Conservation (phyloP, 805 yeast species). For the Barnettozyma sucrosica region DNA sequence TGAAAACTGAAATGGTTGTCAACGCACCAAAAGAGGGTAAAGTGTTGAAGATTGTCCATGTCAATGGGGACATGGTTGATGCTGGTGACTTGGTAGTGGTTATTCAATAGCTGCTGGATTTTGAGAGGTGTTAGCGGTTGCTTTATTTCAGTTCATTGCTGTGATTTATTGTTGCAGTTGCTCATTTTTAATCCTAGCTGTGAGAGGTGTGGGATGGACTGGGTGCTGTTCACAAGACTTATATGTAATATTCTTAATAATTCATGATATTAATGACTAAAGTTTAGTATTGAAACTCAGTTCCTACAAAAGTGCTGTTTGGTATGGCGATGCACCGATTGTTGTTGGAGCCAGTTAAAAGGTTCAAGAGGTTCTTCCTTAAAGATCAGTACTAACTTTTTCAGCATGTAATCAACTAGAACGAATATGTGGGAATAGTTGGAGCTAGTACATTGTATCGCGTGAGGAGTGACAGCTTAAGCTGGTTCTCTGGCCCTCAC, state of each 20-base stretch:
- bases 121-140: background rate
- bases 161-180: background rate
- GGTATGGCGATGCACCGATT: too few species aligned
- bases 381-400: too few species aligned
- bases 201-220: background rate
- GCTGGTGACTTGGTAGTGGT: constrained; percentile 95
- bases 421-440: too few species aligned
- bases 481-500: too few species aligned
- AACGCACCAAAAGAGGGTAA: constrained; percentile 65
- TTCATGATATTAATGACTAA: background rate
- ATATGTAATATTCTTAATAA: background rate
- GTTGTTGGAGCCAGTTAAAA: too few species aligned
- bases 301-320: too few species aligned
- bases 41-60: constrained; percentile 66
- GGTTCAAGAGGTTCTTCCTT: too few species aligned
- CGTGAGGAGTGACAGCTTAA: too few species aligned
- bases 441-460: too few species aligned
- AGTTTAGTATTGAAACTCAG: too few species aligned
- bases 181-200: background rate
- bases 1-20: constrained; percentile 97
- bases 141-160: background rate
- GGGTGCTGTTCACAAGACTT: background rate
- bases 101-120: constrained; percentile 35
- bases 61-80: constrained; percentile 93
- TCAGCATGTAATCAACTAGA: too few species aligned